Evolutionary conservation across 1,139 yeast species (phyloP).

Genomic region (Taiozyma sp.): DNA sequence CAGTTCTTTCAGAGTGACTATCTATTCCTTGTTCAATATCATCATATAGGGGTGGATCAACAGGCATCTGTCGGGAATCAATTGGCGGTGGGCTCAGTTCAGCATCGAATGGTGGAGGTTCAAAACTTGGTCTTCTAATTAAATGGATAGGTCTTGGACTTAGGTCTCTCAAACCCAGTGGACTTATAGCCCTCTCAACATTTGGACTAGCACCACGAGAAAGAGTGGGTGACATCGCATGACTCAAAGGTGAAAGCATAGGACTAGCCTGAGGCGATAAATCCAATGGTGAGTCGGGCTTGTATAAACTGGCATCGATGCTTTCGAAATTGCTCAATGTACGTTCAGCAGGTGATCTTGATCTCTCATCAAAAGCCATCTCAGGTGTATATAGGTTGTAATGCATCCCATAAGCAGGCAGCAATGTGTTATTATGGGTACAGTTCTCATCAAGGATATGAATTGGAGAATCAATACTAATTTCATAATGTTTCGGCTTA

Average conservation of each 20-base stretch:
- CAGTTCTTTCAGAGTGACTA: neutral
- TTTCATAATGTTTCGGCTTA: constrained; percentile 83
- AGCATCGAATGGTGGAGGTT: constrained; percentile 29
- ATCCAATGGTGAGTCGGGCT: constrained; percentile 42
- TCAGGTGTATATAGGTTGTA: constrained; percentile 37
- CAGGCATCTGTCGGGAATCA: constrained; percentile 30
- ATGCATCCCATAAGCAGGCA: constrained; percentile 39
- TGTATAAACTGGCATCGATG: constrained; percentile 27
- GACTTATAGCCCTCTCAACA: neutral
- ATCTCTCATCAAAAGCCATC: constrained; percentile 28
- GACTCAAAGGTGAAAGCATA: constrained; percentile 33
- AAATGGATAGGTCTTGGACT: constrained; percentile 35
- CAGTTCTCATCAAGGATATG: constrained; percentile 58
- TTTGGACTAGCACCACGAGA: constrained; percentile 59
- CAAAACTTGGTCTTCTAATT: constrained; percentile 23
- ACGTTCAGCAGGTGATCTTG: constrained; percentile 34
- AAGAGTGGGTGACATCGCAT: constrained; percentile 35
- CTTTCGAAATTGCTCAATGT: constrained; percentile 18
- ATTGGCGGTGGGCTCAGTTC: constrained; percentile 28
- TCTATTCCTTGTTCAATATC: constrained; percentile 26
- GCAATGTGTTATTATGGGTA: constrained; percentile 68
- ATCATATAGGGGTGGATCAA: constrained; percentile 32
- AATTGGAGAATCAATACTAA: constrained; percentile 87
- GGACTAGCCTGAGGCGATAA: constrained; percentile 49
- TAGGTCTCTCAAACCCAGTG: constrained; percentile 17